Conservation (phyloP, 352 stramenopile genomes). For the Phytophthora fragariae region DNA sequence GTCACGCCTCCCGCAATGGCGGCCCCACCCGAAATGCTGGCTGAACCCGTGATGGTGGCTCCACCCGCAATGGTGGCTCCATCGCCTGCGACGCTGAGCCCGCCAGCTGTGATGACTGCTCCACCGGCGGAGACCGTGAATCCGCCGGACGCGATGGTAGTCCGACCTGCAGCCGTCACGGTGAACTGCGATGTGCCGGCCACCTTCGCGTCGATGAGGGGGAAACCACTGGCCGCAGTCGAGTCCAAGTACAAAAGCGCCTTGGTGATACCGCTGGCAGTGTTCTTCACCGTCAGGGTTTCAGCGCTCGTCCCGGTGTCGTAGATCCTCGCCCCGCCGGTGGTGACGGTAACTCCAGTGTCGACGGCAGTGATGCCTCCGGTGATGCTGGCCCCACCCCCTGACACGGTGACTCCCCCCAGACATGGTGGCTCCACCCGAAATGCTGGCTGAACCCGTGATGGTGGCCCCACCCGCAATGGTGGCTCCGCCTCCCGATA, state of each 20-base stretch:
- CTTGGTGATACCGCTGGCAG: neutral
- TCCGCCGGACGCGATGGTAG: conserved; percentile 27
- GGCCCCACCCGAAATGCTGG: no score
- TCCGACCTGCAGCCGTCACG: neutral
- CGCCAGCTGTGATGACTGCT: no score
- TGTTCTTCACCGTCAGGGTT: conserved; percentile 13
- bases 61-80: no score
- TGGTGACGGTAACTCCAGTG: conserved; percentile 21
- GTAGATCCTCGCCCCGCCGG: conserved; percentile 1
- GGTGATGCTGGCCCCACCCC: neutral
- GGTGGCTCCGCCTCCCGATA: no score
- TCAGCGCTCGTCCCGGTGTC: neutral
- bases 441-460: no score
- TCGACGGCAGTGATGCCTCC: conserved; percentile 11
- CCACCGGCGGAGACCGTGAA: no score
- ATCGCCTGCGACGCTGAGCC: no score
- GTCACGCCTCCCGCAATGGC: no score
- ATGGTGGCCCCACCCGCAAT: no score
- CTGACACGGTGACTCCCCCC: no score
- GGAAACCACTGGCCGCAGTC: neutral
- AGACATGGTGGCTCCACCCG: no score
- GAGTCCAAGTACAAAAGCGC: conserved; percentile 10
- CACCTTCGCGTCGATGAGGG: conserved; percentile 10
- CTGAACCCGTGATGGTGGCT: no score
- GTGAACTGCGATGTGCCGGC: neutral